Evolutionary conservation across 2,329 filamentous ascomycete species (phyloP).

Genomic region (Penicillium vulpinum): DNA sequence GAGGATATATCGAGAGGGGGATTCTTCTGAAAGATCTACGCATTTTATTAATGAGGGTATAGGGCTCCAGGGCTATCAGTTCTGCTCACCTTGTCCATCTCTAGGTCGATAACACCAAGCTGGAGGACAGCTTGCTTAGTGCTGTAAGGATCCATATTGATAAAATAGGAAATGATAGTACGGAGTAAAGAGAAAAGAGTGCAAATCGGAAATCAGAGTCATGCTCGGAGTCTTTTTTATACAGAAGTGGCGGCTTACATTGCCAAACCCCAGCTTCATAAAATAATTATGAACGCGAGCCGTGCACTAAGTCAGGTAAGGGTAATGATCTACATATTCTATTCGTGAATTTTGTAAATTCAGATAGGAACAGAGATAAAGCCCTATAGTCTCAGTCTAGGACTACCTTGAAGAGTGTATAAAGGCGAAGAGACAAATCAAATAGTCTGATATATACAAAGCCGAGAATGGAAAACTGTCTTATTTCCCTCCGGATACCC

Average conservation of each 20-base stretch:
- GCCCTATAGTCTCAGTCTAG: not conserved
- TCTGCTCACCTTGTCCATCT: slow-evolving; percentile 25
- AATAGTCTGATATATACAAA: not conserved
- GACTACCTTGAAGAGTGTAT: not conserved
- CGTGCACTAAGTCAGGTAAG: not conserved
- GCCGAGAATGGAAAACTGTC: not conserved
- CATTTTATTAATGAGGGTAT: too few relatives aligned
- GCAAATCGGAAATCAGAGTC: not conserved
- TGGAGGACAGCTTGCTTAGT: slow-evolving; percentile 26
- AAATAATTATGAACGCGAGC: not conserved
- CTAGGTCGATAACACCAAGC: slow-evolving; percentile 31
- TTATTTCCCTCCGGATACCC: not conserved
- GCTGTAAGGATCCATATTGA: slow-evolving; percentile 9
- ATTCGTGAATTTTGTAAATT: not conserved
- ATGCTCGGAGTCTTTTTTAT: not conserved
- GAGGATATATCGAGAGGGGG: slow-evolving; percentile 1
- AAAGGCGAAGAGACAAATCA: not conserved
- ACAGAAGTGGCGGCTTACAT: not conserved
- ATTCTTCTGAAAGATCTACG: slow-evolving; percentile 1
- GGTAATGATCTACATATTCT: not conserved
- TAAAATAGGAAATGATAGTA: not conserved
- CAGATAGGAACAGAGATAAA: not conserved
- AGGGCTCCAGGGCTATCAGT: not conserved
- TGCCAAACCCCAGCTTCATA: not conserved
- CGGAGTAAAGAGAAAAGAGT: too few relatives aligned